Evolutionary conservation across 257 asterid genomes (phyloP).

Genomic region (Ehretia macrophylla): DNA sequence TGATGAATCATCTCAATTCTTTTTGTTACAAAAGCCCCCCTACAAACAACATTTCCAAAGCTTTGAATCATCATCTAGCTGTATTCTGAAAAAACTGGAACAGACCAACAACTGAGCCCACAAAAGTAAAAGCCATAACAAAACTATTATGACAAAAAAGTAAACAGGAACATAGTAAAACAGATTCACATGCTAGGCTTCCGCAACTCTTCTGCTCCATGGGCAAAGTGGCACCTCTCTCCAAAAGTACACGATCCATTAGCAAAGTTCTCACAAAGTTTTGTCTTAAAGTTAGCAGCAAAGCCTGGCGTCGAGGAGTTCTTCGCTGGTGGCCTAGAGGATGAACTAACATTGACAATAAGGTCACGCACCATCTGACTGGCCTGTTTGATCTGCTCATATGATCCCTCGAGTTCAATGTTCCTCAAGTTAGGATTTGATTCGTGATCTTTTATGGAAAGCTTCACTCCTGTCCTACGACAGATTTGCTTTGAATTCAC

Average conservation of each 20-base stretch:
- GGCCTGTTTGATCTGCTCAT: constrained; percentile 75
- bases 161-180: neutral
- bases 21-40: no score
- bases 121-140: no score
- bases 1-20: no score
- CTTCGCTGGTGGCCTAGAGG: constrained; percentile 35
- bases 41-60: no score
- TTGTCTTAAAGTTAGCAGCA: constrained; percentile 55
- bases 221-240: constrained; percentile 80
- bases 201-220: constrained; percentile 73
- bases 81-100: no score
- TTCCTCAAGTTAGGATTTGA: constrained; percentile 56
- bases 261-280: constrained; percentile 62
- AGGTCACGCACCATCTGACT: constrained; percentile 83
- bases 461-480: constrained; percentile 64
- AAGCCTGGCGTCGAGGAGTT: constrained; percentile 25
- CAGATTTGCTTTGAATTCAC: constrained; percentile 74
- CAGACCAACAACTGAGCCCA: no score
- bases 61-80: no score
- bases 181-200: constrained; percentile 27
- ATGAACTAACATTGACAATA: constrained; percentile 38
- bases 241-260: constrained; percentile 72
- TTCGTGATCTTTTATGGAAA: constrained; percentile 64
- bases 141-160: no score
- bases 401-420: constrained; percentile 73